Evolutionary conservation across 495 filamentous ascomycete species (phyloP).

Genomic region (Lasiosphaeria hispida): DNA sequence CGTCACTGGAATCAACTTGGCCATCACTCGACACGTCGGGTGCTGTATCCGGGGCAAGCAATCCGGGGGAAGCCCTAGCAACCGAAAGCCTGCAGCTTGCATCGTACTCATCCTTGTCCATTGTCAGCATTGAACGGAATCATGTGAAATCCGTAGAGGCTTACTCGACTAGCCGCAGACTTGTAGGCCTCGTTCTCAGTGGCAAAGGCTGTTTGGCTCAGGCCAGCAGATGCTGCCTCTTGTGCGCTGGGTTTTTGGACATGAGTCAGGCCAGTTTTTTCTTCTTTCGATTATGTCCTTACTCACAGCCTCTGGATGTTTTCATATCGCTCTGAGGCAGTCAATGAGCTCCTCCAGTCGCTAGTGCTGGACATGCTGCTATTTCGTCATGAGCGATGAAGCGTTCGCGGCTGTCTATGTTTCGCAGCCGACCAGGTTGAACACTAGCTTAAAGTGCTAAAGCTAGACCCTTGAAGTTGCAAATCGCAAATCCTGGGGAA

Average conservation of each 20-base stretch:
- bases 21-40: background rate
- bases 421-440: too few relatives aligned
- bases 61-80: background rate
- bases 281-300: background rate
- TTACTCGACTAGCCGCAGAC: slow-evolving; percentile 37
- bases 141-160: slow-evolving; percentile 1
- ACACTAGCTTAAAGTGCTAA: too few relatives aligned
- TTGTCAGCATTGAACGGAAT: slow-evolving; percentile 18
- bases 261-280: slow-evolving; percentile 4
- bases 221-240: slow-evolving; percentile 15
- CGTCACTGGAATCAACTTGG: slow-evolving; percentile 22
- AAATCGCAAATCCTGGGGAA: too few relatives aligned
- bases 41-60: background rate
- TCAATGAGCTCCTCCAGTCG: slow-evolving; percentile 34
- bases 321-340: slow-evolving; percentile 50
- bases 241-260: slow-evolving; percentile 17
- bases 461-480: too few relatives aligned
- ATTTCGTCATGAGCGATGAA: background rate
- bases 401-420: too few relatives aligned
- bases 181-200: slow-evolving; percentile 47
- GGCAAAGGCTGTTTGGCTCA: slow-evolving; percentile 30
- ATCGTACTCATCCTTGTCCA: slow-evolving; percentile 45
- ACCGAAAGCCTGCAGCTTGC: slow-evolving; percentile 18
- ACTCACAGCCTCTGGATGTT: slow-evolving; percentile 52
- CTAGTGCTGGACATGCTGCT: slow-evolving; percentile 17